phyloP scores from a whole-genome alignment of 495 filamentous ascomycete species.

The Glonium stellatum region DNA sequence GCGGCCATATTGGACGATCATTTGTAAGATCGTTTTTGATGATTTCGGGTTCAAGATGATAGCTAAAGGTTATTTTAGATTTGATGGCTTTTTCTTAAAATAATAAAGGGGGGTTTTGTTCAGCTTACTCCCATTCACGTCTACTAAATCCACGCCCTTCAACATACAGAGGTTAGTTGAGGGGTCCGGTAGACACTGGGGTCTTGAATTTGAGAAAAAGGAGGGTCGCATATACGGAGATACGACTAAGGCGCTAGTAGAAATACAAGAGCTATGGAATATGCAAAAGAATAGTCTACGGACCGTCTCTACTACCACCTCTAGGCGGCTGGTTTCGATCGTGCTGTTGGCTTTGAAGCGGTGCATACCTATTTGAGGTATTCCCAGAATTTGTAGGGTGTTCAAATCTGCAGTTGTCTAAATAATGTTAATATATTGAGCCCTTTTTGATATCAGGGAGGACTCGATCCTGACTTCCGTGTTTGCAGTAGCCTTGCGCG shows the following conservation, averaged over 20 bases:
- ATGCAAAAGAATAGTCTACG: conserved; percentile 8
- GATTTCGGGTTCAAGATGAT: conserved; percentile 45
- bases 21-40: conserved; percentile 59
- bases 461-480: conserved; percentile 40
- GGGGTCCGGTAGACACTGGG: no score
- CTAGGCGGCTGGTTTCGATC: conserved; percentile 26
- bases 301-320: conserved; percentile 13
- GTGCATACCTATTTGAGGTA: conserved; percentile 37
- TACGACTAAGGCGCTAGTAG: no score
- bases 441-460: no score
- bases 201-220: no score
- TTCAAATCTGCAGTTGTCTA: conserved; percentile 51
- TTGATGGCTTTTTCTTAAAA: no score
- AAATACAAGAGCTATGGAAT: neutral
- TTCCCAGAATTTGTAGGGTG: conserved; percentile 42
- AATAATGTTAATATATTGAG: neutral
- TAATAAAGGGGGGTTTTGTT: no score
- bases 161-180: no score
- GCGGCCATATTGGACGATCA: conserved; percentile 69
- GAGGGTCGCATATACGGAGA: no score
- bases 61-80: conserved; percentile 23
- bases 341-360: conserved; percentile 26
- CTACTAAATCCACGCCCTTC: no score
- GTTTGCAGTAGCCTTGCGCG: conserved; percentile 65
- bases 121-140: no score